A percentile compares a stretch with the other conserved stretches of the same genome.
phyloP scores from a whole-genome alignment of 768 basidiomycete species.

The Trichaptum fuscoviolaceum region DNA sequence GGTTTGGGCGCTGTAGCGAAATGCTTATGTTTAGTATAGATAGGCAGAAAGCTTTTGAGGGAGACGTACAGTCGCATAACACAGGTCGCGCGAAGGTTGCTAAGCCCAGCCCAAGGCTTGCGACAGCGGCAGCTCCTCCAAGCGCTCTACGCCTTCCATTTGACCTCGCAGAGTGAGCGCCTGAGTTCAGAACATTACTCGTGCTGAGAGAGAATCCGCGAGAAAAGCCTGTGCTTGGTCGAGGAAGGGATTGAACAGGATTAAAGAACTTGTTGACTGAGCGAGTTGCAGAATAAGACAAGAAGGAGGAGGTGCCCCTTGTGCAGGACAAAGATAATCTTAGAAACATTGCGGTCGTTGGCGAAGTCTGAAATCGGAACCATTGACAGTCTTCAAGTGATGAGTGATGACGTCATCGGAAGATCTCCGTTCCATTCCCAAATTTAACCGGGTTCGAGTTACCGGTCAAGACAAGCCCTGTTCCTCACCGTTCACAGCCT shows the following conservation, averaged over 20 bases:
- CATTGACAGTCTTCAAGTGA: not conserved
- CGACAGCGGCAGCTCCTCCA: not conserved
- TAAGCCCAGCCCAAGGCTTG: not conserved
- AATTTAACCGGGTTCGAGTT: not conserved
- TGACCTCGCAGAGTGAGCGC: not conserved
- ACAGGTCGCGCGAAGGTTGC: not conserved
- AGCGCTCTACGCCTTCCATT: not conserved
- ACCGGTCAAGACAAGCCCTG: not conserved
- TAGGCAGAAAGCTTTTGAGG: not conserved
- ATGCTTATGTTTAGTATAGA: not conserved
- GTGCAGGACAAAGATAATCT: not conserved
- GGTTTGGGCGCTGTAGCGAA: not conserved
- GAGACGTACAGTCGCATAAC: not conserved
- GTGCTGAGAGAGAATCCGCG: not conserved
- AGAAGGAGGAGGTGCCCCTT: not conserved
- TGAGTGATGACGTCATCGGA: not conserved
- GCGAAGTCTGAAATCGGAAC: not conserved
- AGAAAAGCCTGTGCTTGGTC: not conserved
- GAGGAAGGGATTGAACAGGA: not conserved
- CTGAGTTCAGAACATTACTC: not conserved
- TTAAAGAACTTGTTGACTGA: not conserved
- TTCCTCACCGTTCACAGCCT: not conserved
- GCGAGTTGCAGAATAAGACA: not conserved
- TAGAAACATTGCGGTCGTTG: not conserved
- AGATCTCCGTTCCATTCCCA: not conserved